These are phyloP conservation scores for Penicillium thymicola DNA, from an alignment of 2,329 filamentous ascomycete genomes.

Conservation along the genomic window DNA sequence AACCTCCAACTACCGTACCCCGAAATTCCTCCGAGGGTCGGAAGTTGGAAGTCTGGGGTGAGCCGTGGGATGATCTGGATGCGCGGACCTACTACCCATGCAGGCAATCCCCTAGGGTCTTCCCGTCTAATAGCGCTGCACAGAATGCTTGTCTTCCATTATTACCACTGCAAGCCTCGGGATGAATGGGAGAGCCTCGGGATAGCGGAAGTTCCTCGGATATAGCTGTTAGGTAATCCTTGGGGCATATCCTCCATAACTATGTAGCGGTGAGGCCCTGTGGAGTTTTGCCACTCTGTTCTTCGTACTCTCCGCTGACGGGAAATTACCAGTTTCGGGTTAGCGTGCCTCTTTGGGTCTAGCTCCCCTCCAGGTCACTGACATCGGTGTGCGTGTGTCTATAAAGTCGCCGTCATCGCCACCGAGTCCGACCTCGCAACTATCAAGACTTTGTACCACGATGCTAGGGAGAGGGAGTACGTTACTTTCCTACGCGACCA, in stretches of 20 bases:
- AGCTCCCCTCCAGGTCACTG: too few relatives aligned
- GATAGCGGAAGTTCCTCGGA: slow-evolving; percentile 2
- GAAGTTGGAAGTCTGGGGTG: slow-evolving; percentile 9
- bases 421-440: too few relatives aligned
- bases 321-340: too few relatives aligned
- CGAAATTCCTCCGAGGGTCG: slow-evolving; percentile 21
- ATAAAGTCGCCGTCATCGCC: too few relatives aligned
- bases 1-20: neutral
- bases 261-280: slow-evolving; percentile 19
- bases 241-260: neutral
- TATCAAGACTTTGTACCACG: too few relatives aligned
- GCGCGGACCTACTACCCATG: neutral
- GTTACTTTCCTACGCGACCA: too few relatives aligned
- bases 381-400: too few relatives aligned
- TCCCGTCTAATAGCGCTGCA: neutral
- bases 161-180: neutral
- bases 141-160: slow-evolving; percentile 2
- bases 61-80: neutral
- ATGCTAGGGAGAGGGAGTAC: too few relatives aligned
- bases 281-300: neutral
- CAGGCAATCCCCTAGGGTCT: slow-evolving; percentile 1
- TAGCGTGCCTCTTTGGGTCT: too few relatives aligned
- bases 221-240: neutral
- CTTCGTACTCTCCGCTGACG: too few relatives aligned
- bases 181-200: neutral